Base-by-base conservation (phyloP, 2,329 filamentous ascomycete genomes). In the Elsinoe arachidis region DNA sequence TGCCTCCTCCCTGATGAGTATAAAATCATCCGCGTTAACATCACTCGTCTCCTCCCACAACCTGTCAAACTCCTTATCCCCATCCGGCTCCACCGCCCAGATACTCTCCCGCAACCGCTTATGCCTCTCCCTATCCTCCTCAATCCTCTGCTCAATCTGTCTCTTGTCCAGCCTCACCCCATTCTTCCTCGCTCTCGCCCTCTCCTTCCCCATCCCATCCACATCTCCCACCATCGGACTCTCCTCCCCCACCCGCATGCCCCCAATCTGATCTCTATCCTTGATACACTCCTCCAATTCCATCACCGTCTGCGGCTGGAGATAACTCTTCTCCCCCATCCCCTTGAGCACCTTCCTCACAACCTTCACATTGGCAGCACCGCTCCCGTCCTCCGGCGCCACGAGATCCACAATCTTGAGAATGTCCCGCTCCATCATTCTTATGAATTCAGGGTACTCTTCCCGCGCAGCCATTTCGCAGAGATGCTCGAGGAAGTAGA, bases 401-500 rank as follows among this genome's bases (percentile, higher is more conserved):
- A 97, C 95, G 1, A 90, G 88, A 69, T 97, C 91, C 14, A 99
- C 89, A 7, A 99, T 87, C 9, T 88, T 81, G 34, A 95, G 79
- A 39, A 99, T 95, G 69, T 99, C 93, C 47, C 91, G 80, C 72
- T 96, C 88, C 74, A 99, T 88, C 90, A 97, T 96, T 54, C 87
- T 83, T 26, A 96, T 84, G 68, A 96, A 99, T 61, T 89, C 85
- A 55, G 81, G 74, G 64, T 93, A 85, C 61, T 84, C 82, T 63
- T 90, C 88, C 63, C 84, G 87, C 61, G 83, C 80, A 19, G 90
- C 88, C 73, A 90, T 80, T 69, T 97, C 92, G 69, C 95, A 88
- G 64, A 99, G 88, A 64, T 92, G 87, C 68, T 97, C 92, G 68
- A 99, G 87, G 73, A 99, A 99, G 74, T 95, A 99, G 87, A 99